Base-by-base conservation (phyloP, 225 moss, liverwort and hornwort species). In the Bryum argenteum region DNA sequence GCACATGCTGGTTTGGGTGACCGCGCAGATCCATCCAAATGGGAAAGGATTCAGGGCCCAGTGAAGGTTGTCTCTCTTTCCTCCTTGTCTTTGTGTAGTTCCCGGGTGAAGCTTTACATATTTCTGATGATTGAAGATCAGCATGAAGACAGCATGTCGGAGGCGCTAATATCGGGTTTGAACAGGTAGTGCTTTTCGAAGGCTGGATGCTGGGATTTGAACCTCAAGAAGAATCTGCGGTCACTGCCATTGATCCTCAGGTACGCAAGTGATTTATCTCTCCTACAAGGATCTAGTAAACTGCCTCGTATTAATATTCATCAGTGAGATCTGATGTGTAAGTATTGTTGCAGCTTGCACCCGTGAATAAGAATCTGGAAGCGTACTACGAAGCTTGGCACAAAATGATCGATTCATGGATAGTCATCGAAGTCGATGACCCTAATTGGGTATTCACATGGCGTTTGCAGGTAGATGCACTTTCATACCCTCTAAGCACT, bases 171-270 rank as follows among this genome's bases (percentile, higher is more conserved):
- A 62, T 63, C n/a, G 63, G 37, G 67, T 50, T 61, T 51, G 78
- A 78, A 70, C 92, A 95, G 94, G 87, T 95, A 33, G 79, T 95
- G 64, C 84, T 95, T 52, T 89, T 95, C 76, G 92, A 95, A 81
- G 95, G 95, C 19, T 95, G 95, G 95, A 95, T 95, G 95, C 85
- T 95, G 54, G 95, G 95, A 17, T 95, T 89, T 74, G 95, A 95
- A 75, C 86, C 92, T 68, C 82, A 81, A 75, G 79, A 79, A 5
- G 77, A 83, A 67, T 72, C 86, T 20, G 72, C 48, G 56, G 90
- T 95, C 19, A 81, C 78, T 38, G 81, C 89, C 67, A 72, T 95
- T 70, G 87, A 89, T 73, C 79, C 90, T 9, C 84, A 87, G 82
- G 94, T 92, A 54, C 17, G 54, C 59, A 61, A 61, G 69, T 43